A percentile compares a stretch with the other conserved stretches of the same genome.
Evolutionary conservation across 345 rosid genomes (phyloP).

Genomic region (Nephelium lappaceum): DNA sequence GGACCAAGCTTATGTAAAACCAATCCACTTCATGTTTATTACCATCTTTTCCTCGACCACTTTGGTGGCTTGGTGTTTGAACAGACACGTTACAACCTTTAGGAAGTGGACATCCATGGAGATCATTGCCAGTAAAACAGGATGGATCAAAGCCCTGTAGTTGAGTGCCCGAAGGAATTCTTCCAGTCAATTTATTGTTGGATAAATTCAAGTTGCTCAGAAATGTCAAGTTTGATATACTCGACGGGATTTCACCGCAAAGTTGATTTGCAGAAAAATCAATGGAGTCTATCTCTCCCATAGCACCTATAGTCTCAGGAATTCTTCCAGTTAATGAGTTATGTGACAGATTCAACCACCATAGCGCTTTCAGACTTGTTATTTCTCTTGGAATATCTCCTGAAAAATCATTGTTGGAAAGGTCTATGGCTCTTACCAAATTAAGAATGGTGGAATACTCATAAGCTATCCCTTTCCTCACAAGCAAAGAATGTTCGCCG

Average conservation of each 20-base stretch:
- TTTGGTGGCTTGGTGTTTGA: background rate
- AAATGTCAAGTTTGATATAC: background rate
- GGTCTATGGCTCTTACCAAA: constrained; percentile 24
- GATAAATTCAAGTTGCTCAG: background rate
- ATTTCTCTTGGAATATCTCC: background rate
- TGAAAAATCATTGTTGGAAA: constrained; percentile 11
- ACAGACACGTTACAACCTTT: background rate
- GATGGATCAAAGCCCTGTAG: background rate
- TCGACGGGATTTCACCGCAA: background rate
- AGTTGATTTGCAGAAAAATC: background rate
- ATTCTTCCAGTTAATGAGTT: background rate
- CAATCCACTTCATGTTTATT: too few species aligned
- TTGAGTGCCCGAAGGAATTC: background rate
- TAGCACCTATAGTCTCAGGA: background rate
- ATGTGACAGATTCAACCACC: background rate
- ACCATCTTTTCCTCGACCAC: background rate
- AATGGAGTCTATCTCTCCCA: background rate
- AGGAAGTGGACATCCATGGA: background rate
- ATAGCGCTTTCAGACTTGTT: background rate
- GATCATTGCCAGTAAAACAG: background rate
- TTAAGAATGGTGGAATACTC: constrained; percentile 27
- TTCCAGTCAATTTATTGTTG: background rate
- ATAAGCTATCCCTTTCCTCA: constrained; percentile 27
- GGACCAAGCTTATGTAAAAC: background rate
- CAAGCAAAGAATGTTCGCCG: constrained; percentile 14